Base-by-base conservation (phyloP, 805 yeast species). In the Wickerhamomyces rabaulensis region DNA sequence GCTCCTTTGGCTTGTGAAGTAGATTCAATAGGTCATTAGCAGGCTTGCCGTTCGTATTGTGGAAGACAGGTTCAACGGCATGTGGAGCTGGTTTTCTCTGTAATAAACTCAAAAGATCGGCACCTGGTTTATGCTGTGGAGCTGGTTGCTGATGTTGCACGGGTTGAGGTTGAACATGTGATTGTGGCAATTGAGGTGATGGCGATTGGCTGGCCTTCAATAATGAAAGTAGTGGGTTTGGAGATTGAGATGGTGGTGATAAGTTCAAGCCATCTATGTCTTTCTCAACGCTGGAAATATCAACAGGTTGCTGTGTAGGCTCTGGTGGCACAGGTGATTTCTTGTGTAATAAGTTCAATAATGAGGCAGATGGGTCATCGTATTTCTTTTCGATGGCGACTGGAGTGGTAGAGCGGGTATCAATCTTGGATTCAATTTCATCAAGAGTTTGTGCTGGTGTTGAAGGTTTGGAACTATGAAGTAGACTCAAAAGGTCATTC, bases 11-110 rank as follows among this genome's bases (percentile, higher is more conserved):
- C 31, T 50, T 52, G 41, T 56, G 57, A 13, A 57, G 40, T 9
- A 56, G 40, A 15, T 21, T 50, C 46, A 58, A 25, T 19, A 57
- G 42, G 16, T 57, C 58, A 21, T 46, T 45, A 13, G 62, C 57
- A 20, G 55, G 51, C 2, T 51, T 38, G 1, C 56, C 58, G 12
- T 22, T 48, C 42, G 12, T 50, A 48, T 16, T 27, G 9, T 39
- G 41, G 19, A 8, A 39, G 26, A 33, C 26, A 22, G 44, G 48
- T 29, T 16, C 12, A 19, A 33, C 33, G 19, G 42, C 41, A n/a
- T 44, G 19, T 16, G 52, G 3, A 27, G 44, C 44, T 13, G 45
- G 42, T 22, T 43, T 26, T 38, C 41, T 52, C 33, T 52, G 55
- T 7, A 54, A 44, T 10, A 52, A 20, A 3, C 46, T 44, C 38